Conservation (phyloP, 306 rosid species). For the Acmispon strigosus region DNA sequence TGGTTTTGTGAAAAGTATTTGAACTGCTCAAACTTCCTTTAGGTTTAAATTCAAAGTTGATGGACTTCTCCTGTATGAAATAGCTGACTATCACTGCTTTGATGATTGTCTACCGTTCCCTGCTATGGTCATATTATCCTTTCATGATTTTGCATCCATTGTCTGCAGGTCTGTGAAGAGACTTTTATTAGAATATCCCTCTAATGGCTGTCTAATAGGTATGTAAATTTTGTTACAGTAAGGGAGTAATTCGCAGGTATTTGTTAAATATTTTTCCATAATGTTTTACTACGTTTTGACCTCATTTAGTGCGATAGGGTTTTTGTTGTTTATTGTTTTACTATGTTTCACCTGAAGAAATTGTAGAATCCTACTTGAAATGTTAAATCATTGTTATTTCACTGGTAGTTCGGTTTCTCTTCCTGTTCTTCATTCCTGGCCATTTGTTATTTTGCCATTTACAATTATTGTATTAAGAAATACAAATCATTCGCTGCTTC, state of each 20-base stretch:
- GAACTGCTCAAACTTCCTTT: background rate
- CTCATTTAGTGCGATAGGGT: too few relatives aligned
- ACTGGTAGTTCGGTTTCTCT: background rate
- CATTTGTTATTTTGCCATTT: conserved; percentile 7
- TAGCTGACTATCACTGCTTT: conserved; percentile 20
- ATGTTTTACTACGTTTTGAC: background rate
- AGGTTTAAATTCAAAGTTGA: conserved; percentile 8
- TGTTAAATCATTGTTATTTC: background rate
- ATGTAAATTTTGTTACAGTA: conserved; percentile 17
- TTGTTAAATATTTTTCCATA: background rate
- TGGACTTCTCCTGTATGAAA: conserved; percentile 11
- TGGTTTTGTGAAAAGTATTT: background rate
- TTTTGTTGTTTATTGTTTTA: too few relatives aligned
- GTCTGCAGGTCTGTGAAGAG: conserved; percentile 40
- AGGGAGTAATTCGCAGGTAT: background rate
- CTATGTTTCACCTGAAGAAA: background rate
- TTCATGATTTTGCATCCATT: conserved; percentile 34
- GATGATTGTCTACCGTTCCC: conserved; percentile 24
- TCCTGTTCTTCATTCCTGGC: background rate
- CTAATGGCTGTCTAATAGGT: conserved; percentile 24
- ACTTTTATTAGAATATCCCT: conserved; percentile 18
- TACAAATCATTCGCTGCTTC: background rate
- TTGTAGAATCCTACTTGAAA: conserved; percentile 21
- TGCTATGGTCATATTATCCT: conserved; percentile 2
- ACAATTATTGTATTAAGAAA: background rate